phyloP scores from a whole-genome alignment of 139 green algal species.

The Diplosphaera chodatii region DNA sequence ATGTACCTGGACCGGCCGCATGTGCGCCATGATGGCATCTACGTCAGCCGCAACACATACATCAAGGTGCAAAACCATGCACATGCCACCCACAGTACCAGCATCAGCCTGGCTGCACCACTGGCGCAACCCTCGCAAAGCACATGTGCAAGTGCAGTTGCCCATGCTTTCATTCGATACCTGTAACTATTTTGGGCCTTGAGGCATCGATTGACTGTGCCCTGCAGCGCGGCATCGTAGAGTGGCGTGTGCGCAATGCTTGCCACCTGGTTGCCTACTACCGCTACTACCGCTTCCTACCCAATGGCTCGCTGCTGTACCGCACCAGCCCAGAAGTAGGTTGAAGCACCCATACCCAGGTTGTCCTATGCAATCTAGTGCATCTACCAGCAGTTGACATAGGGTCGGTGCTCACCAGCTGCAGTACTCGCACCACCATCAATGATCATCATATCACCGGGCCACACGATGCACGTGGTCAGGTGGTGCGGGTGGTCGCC shows the following conservation, averaged over 20 bases:
- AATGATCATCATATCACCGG: too few relatives aligned
- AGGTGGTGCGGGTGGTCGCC: conserved; percentile 43
- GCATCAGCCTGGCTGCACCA: too few relatives aligned
- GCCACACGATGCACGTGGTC: background rate
- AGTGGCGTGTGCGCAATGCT: conserved; percentile 47
- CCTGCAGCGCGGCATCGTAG: conserved; percentile 16
- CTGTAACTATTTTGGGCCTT: too few relatives aligned
- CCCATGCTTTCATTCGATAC: background rate
- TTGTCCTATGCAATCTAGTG: too few relatives aligned
- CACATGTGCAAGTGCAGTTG: too few relatives aligned
- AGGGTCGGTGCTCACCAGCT: too few relatives aligned
- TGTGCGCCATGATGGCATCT: conserved; percentile 72
- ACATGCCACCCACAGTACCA: too few relatives aligned
- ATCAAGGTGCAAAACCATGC: conserved; percentile 20
- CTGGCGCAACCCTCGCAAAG: too few relatives aligned
- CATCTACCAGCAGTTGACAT: too few relatives aligned
- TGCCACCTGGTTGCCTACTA: conserved; percentile 64
- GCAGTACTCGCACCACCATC: too few relatives aligned
- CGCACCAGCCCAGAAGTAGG: conserved; percentile 74
- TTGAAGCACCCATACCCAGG: too few relatives aligned
- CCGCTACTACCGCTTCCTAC: conserved; percentile 64
- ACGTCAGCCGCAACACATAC: conserved; percentile 79
- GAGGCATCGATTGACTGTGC: too few relatives aligned
- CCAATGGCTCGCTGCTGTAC: conserved; percentile 71
- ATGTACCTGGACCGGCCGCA: conserved; percentile 73